Evolutionary conservation across 2,329 filamentous ascomycete species (phyloP), one percentile per base, ranked within the genome.

Genomic region (Diaporthe velutina): DNA sequence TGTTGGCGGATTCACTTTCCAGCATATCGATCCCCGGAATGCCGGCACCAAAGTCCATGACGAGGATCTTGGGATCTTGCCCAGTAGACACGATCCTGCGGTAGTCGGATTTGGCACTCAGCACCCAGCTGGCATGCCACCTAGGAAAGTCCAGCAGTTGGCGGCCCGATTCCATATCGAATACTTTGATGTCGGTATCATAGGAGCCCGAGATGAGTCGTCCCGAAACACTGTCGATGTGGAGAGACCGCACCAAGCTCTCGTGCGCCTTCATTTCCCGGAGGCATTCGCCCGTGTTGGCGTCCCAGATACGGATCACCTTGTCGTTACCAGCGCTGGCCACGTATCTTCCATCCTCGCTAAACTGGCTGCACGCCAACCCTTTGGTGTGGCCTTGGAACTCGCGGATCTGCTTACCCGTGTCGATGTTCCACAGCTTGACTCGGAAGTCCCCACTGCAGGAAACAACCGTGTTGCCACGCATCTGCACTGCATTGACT

Each of bases 111-210:
- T 98, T 98, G 70, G 97, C 97, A 77, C 95, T 96, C 75, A 99
- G 86, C 80, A 99, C 97, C 97, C 97, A 99, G 84, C 95, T 98
- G 15, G 93, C 93, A 74, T 98, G 98, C 95, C 96, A 98, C 78
- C 94, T 92, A n/a, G 95, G 94, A 80, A 98, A 96, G 79, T 95
- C 93, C 76, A 97, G 90, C 75, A 96, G 89, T 78, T 95, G 89
- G 61, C 92, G 87, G 45, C 96, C 96, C 3, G 93, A 93, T 77
- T 93, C 91, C 85, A 97, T 93, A 82, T 98, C 94, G 84, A 95
- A 98, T 1, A 98, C 95, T 82, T 97, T 98, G 82, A 99, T 96
- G 79, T 96, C 96, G 79, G 95, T 94, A 82, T 99, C 97, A 83
- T 99, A 99, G 81, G 94, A 97, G 25, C 95, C 97, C 78, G 94